Evolutionary conservation across 495 filamentous ascomycete species (phyloP).

Genomic region (Lasiosphaeriaceae sp.): DNA sequence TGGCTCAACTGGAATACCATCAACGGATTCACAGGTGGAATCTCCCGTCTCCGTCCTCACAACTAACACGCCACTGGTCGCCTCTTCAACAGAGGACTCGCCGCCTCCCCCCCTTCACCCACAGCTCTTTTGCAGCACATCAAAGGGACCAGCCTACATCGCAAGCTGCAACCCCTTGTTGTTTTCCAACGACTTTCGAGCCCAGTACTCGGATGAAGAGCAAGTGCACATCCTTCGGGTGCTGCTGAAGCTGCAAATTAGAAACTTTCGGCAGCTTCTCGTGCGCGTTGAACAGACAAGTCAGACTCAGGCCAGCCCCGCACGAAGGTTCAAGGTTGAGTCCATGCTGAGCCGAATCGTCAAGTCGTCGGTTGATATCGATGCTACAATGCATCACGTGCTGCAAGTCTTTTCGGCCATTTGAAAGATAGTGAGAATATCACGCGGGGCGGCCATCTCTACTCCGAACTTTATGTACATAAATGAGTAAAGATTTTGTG

Average conservation of each 20-base stretch:
- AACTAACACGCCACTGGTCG: neutral
- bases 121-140: neutral
- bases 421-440: no score
- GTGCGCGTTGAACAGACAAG: neutral
- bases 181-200: constrained; percentile 12
- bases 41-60: neutral
- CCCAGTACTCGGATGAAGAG: constrained; percentile 11
- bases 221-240: constrained; percentile 12
- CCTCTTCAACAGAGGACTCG: neutral
- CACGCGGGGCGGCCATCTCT: no score
- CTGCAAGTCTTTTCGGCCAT: neutral
- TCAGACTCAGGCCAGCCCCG: neutral
- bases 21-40: neutral
- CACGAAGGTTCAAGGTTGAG: constrained; percentile 5
- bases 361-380: neutral
- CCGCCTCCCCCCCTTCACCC: neutral
- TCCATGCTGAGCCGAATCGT: neutral
- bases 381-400: neutral
- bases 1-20: neutral
- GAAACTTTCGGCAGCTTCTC: constrained; percentile 8
- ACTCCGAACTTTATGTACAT: no score
- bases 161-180: constrained; percentile 7
- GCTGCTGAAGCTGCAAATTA: constrained; percentile 9
- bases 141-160: constrained; percentile 1
- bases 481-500: no score